Evolutionary conservation across 2,329 filamentous ascomycete species (phyloP), one percentile per base, ranked within the genome.

Genomic region (Diaporthe aspalathi): DNA sequence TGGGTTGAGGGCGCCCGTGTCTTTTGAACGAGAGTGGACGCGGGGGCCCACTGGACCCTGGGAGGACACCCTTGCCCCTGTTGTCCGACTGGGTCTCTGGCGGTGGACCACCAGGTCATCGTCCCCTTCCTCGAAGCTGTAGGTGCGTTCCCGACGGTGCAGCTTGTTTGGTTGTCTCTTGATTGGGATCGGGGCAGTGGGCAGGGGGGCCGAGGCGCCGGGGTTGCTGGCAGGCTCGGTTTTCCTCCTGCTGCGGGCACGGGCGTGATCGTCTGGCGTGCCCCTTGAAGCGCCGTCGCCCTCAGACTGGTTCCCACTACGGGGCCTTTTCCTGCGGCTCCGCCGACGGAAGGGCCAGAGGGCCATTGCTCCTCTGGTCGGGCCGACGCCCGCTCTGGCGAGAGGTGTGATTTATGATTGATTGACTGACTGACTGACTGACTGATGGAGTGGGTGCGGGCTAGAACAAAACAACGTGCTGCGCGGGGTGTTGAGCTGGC

Each of bases 281-380:
- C 49, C 73, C 73, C 53, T 73, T 71, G 29, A 53, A 67, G 75
- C 72, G 75, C 83, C 83, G 79, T 90, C 85, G 77, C 85, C 81
- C 77, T 87, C 87, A 72, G 86, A 82, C 75, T 88, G 81, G 76
- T 86, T 87, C 76, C 89, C 81, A 74, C 83, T 83, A 72, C 84
- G 82, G 74, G 85, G 81, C 78, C 86, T 85, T 82, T 85, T 89
- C 82, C 91, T 91, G 81, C 90, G 91, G 82, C 88, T 91, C 83
- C 88, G 91, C 78, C 92, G 90, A 82, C 91, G 87, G 82, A 97
- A 97, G 73, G 91, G 93, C 94, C 94, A 97, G 81, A 95, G 84
- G 80, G 91, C 90, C 93, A 95, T 95, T 50, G 29, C 50, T 71
- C 63, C 63, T 29, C 29, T 70, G 68, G 53, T 70, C 68, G 40